Evolutionary conservation across 129 eudicot genomes (phyloP), one percentile per base, ranked within the genome.

Genomic region (Artemisia tridentata): DNA sequence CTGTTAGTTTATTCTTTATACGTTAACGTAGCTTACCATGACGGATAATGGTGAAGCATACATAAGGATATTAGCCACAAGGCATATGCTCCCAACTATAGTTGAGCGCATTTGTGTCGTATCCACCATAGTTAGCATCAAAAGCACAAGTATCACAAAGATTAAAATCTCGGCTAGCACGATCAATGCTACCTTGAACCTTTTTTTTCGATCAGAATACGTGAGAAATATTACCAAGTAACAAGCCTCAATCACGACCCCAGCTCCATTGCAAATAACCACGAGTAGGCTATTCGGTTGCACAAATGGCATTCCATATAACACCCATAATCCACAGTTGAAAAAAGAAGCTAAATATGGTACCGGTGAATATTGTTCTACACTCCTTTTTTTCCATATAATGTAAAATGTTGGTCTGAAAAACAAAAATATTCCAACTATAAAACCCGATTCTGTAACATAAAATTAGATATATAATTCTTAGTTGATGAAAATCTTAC

Each of bases 301-400:
- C 43, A 92, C 93, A 60, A 87, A 54, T 0, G 98, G 98, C 74
- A 92, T 82, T 0, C 96, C 98, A 61, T 92, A 92, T 29, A 89
- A 73, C 10, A 86, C 79, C 98, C 98, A 92, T 29, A 92, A 73
- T 14, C 86, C 89, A 64, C 92, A 89, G 21, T 92, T 92, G 31
- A 92, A 49, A 38, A 92, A 84, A 0, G 96, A 85, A 4, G 89
- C 95, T 0, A 92, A 78, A 67, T 92, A 89, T 11, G 95, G 91
- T 12, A 82, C 70, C 5, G 98, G 66, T 14, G 98, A 87, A 75
- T 78, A 92, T 58, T 85, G 86, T 43, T 92, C 96, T 45, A 92
- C 98, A 9, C 92, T 81, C 10, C 74, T 68, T 72, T 80, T 89
- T 82, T 89, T 89, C 83, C 84, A 80, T 83, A 92, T 92, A 0